Percentiles rank a stretch among this genome's conserved stretches.
Evolutionary conservation across 768 basidiomycete genomes (phyloP).

Genomic region (Fibroporia radiculosa): DNA sequence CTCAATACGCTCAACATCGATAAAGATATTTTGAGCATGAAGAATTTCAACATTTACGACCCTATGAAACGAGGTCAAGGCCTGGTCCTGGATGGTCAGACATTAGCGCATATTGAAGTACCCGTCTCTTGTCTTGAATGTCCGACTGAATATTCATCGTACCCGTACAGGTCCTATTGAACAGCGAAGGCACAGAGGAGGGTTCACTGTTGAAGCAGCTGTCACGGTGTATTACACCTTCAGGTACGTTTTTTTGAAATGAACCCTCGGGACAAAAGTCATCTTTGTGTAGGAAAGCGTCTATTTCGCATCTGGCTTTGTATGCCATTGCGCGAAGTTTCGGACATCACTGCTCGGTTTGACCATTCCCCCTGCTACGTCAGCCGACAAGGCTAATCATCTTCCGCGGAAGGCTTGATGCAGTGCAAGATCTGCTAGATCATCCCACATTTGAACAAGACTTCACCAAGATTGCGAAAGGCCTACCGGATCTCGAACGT

Average conservation of each 20-base stretch:
- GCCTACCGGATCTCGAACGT: conserved; percentile 87
- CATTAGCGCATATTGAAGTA: conserved; percentile 91
- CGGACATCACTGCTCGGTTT: conserved; percentile 85
- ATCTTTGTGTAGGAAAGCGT: conserved; percentile 82
- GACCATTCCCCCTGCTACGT: conserved; percentile 7
- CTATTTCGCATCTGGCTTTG: conserved; percentile 97
- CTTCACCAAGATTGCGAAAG: conserved; percentile 72
- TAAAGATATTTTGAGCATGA: conserved; percentile 90
- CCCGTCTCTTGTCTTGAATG: conserved; percentile 1
- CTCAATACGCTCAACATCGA: conserved; percentile 92
- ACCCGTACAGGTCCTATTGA: conserved; percentile 60
- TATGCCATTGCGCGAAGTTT: conserved; percentile 74
- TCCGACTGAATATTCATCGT: not conserved
- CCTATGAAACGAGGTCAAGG: conserved; percentile 88
- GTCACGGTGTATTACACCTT: conserved; percentile 82
- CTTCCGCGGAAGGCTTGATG: conserved; percentile 62
- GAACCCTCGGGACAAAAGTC: too few species aligned
- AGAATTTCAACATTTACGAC: conserved; percentile 96
- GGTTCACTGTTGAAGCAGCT: conserved; percentile 83
- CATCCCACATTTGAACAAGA: conserved; percentile 69
- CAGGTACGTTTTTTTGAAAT: too few species aligned
- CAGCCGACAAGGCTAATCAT: not conserved
- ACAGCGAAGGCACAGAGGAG: conserved; percentile 90
- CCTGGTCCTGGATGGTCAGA: conserved; percentile 88
- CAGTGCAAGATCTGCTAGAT: conserved; percentile 84